Evolutionary conservation across 441 rosid genomes (phyloP), one percentile per base, ranked within the genome.

Genomic region (Pelargonium citronellum): DNA sequence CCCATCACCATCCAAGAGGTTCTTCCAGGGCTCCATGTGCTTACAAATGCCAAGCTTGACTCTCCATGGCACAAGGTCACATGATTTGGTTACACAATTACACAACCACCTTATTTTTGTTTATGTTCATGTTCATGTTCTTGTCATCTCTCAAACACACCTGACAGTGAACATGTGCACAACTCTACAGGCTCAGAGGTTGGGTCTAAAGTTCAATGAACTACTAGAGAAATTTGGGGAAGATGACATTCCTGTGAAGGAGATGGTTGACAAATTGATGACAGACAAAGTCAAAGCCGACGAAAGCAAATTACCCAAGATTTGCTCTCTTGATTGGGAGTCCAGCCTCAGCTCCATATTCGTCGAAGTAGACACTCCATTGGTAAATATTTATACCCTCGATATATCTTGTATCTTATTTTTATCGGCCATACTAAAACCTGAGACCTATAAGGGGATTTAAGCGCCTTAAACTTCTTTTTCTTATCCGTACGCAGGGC

Each of bases 41-140:
- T 89, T 60, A 81, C 95, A 65, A 89, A 89, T 78, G 90, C 89
- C 17, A 84, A 81, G 49, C 89, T 87, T 0, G 86, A 87, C 78
- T 78, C 85, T 5, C 95, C 89, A 34, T 89, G 90, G 90, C 89
- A 75, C 43, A 89, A 89, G 89, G 90, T 86, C 24, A n/a, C n/a
- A n/a, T n/a, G n/a, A n/a, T n/a, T n/a, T n/a, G n/a, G n/a, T n/a
- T n/a, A n/a, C n/a, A n/a, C n/a, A n/a, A n/a, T n/a, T n/a, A n/a
- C n/a, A n/a, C n/a, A n/a, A n/a, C n/a, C n/a, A n/a, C n/a, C n/a
- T n/a, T n/a, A n/a, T n/a, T n/a, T n/a, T n/a, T n/a, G n/a, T n/a
- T n/a, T n/a, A n/a, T n/a, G n/a, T n/a, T n/a, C n/a, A n/a, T n/a
- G n/a, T n/a, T n/a, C n/a, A n/a, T n/a, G n/a, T n/a, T n/a, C n/a